These are phyloP conservation scores for Whalleya microplaca DNA, from an alignment of 2,329 filamentous ascomycete species.

Conservation along the genomic window DNA sequence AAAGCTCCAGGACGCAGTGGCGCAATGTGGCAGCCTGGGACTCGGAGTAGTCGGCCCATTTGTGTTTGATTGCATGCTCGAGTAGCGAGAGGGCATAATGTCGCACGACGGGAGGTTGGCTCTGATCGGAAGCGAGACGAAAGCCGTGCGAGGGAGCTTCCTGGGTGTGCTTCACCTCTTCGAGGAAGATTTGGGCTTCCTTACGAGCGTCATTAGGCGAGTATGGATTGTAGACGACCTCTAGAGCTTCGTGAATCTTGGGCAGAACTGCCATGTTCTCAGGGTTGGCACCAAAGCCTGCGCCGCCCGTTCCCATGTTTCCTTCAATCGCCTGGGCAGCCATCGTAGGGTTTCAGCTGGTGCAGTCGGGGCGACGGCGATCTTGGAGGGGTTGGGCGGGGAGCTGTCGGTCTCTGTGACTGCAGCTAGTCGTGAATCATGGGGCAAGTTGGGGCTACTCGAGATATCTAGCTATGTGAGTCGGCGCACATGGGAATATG, in stretches of 20 bases:
- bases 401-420: constrained; percentile 29
- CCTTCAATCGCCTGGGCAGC: constrained; percentile 34
- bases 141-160: constrained; percentile 87
- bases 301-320: constrained; percentile 38
- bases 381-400: constrained; percentile 31
- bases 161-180: constrained; percentile 77
- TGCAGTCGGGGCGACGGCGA: constrained; percentile 29
- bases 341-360: constrained; percentile 24
- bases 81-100: constrained; percentile 93
- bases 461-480: no score
- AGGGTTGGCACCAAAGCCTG: constrained; percentile 38
- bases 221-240: constrained; percentile 81
- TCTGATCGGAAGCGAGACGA: constrained; percentile 73
- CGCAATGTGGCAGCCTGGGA: constrained; percentile 72
- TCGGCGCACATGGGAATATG: no score
- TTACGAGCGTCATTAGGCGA: constrained; percentile 81
- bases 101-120: constrained; percentile 79
- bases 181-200: constrained; percentile 83
- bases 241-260: constrained; percentile 81
- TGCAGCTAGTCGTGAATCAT: constrained; percentile 33
- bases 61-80: constrained; percentile 86
- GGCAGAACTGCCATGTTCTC: constrained; percentile 54
- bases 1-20: constrained; percentile 78
- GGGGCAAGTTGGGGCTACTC: constrained; percentile 11
- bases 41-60: constrained; percentile 73